Conservation (phyloP, 495 filamentous ascomycete genomes). For the Achaetomiella virescens region DNA sequence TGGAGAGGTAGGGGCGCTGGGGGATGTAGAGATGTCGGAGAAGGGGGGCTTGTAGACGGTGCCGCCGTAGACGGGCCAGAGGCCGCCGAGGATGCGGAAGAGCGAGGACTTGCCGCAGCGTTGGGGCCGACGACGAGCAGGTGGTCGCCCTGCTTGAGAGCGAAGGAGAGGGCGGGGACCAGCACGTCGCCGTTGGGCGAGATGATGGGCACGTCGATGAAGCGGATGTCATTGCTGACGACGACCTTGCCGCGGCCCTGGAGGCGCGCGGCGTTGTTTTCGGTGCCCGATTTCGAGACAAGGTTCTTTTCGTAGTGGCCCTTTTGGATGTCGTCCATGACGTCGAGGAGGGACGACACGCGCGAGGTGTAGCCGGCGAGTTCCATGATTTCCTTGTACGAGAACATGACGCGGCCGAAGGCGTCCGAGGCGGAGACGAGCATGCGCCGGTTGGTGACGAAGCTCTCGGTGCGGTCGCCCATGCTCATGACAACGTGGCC, state of each 20-base stretch:
- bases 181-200: conserved; percentile 93
- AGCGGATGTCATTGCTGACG: conserved; percentile 77
- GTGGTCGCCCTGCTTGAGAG: conserved; percentile 77
- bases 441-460: conserved; percentile 90
- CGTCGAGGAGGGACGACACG: conserved; percentile 79
- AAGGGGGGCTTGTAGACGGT: conserved; percentile 83
- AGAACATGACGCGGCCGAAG: conserved; percentile 96
- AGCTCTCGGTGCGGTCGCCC: conserved; percentile 89
- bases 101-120: conserved; percentile 91
- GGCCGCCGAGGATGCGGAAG: conserved; percentile 90
- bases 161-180: conserved; percentile 76
- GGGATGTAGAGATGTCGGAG: conserved; percentile 94
- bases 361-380: conserved; percentile 92
- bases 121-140: conserved; percentile 94
- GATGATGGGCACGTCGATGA: conserved; percentile 91
- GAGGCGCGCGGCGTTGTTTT: conserved; percentile 72
- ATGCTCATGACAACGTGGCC: conserved; percentile 61
- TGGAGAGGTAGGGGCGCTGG: conserved; percentile 86
- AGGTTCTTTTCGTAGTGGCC: conserved; percentile 94
- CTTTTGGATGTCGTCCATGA: conserved; percentile 86
- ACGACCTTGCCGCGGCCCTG: conserved; percentile 68
- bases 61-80: conserved; percentile 99
- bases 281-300: conserved; percentile 76
- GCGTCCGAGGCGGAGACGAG: conserved; percentile 88
- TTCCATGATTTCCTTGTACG: conserved; percentile 93